Conservation (phyloP, 1,284 basidiomycete species). For the Cryptococcus floricola region DNA sequence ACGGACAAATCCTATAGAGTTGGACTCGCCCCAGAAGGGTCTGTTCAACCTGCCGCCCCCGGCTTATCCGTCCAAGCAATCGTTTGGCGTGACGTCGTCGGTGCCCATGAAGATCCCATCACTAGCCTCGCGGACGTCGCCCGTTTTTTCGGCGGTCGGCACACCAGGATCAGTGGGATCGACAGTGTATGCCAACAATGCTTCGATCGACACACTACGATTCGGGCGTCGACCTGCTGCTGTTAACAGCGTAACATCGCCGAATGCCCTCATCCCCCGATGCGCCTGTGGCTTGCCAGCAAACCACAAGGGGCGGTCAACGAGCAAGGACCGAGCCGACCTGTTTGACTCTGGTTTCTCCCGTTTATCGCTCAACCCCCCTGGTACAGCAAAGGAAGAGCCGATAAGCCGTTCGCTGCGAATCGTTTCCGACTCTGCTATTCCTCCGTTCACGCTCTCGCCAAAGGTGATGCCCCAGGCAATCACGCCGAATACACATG, state of each 20-base stretch:
- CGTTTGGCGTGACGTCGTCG: slow-evolving; percentile 17
- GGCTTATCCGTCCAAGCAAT: slow-evolving; percentile 31
- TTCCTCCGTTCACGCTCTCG: slow-evolving; percentile 7
- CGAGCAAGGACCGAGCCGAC: slow-evolving; percentile 29
- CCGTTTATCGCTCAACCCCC: slow-evolving; percentile 31
- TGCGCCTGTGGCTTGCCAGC: slow-evolving; percentile 43
- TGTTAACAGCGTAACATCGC: slow-evolving; percentile 42
- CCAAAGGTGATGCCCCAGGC: not conserved
- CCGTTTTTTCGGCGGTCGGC: slow-evolving; percentile 3
- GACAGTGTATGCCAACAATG: slow-evolving; percentile 23
- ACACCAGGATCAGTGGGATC: slow-evolving; percentile 19
- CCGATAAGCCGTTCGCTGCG: slow-evolving; percentile 10
- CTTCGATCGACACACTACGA: slow-evolving; percentile 43
- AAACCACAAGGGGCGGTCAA: slow-evolving; percentile 26
- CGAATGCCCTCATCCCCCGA: slow-evolving; percentile 39
- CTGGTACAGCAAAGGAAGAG: slow-evolving; percentile 12
- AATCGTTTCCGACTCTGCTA: slow-evolving; percentile 25
- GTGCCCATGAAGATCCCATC: slow-evolving; percentile 43
- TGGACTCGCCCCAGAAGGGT: slow-evolving; percentile 41
- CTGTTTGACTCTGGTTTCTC: slow-evolving; percentile 29
- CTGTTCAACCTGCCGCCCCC: slow-evolving; percentile 42
- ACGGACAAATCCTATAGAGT: slow-evolving; percentile 31
- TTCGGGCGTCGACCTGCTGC: slow-evolving; percentile 43
- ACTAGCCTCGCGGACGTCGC: slow-evolving; percentile 13
- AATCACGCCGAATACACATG: not conserved